Base-by-base conservation (phyloP, 768 basidiomycete genomes). In the Lactarius indigo region DNA sequence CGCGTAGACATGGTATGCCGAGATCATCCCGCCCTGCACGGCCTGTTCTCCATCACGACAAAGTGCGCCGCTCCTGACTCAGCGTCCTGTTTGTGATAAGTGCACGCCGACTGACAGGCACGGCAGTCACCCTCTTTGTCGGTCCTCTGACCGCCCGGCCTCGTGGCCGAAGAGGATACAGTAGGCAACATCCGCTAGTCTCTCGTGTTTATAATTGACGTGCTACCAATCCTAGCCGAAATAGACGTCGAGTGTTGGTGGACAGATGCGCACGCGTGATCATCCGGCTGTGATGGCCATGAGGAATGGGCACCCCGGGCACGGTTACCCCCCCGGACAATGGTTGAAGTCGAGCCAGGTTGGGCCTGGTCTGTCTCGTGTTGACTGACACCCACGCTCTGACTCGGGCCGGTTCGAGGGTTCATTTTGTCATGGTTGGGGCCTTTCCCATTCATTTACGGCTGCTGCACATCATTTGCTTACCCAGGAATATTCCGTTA, bases 171-270 rank as follows among this genome's bases (percentile, higher is more conserved):
- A n/a, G n/a, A n/a, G n/a, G 94, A 96, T 74, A 75, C 81, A 50
- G 97, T 94, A 0, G 94, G 92, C 2, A 95, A 96, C 76, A 95
- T 97, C 57, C 89, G 95, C 31, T 91, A 90, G 74, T 95, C 98
- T 79, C 82, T 98, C 18, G 81, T 93, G 3, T 64, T 81, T 61
- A 91, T 96, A 89, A 80, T 97, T 15, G 70, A 85, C 1, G 90
- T 94, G 0, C 77, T 96, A 1, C 96, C 95, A 0, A 77, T 96
- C 0, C 80, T 98, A 7, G 71, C 78, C 66, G 80, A 80, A 41
- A 91, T 96, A 2, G 81, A 95, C 73, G 81, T 92, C 1, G 85
- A 87, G 57, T 74, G 74, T 52, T 95, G 96, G 0, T 73, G 81
- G 64, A 70, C 76, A 28, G 85, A 87, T 50, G 88, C 85, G 2